Percentiles rank a stretch among this genome's conserved stretches.
These are phyloP conservation scores for Leishmania arabica DNA, from an alignment of 208 protist species.

Conservation along the genomic window DNA sequence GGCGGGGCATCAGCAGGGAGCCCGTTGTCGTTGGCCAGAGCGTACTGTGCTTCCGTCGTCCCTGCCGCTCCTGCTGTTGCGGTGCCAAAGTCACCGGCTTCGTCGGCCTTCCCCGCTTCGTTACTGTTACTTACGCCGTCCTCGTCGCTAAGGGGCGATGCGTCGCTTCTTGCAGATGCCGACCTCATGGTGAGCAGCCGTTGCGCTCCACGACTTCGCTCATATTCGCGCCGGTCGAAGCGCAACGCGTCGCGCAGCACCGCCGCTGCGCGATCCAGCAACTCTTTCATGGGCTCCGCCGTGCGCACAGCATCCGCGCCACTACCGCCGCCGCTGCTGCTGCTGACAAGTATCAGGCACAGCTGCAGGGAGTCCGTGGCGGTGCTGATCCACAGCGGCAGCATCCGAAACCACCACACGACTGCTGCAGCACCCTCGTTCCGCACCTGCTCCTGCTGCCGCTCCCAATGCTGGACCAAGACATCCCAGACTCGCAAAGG, in stretches of 20 bases:
- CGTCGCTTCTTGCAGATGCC: background rate
- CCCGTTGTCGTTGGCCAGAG: background rate
- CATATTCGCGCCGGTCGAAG: conserved; percentile 30
- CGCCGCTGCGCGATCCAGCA: conserved; percentile 11
- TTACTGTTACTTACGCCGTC: background rate
- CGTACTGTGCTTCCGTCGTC: background rate
- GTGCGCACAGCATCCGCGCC: background rate
- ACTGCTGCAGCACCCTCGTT: conserved; percentile 37
- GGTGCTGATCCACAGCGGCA: conserved; percentile 29
- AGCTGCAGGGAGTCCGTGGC: conserved; percentile 19
- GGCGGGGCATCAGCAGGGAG: conserved; percentile 3
- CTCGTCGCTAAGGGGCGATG: background rate
- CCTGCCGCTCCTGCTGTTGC: background rate
- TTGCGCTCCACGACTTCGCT: conserved; percentile 14
- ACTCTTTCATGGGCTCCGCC: conserved; percentile 11
- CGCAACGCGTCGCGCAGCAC: conserved; percentile 24
- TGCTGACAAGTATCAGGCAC: conserved; percentile 14
- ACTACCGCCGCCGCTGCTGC: conserved; percentile 2
- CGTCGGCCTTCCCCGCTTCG: background rate
- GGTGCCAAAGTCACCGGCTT: background rate
- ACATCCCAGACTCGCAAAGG: conserved; percentile 27
- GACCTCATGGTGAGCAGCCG: conserved; percentile 2
- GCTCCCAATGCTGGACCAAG: conserved; percentile 39
- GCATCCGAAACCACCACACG: conserved; percentile 40
- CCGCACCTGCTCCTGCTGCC: conserved; percentile 26